Evolutionary conservation across 768 basidiomycete genomes (phyloP).

Genomic region (Calvatia gigantea): DNA sequence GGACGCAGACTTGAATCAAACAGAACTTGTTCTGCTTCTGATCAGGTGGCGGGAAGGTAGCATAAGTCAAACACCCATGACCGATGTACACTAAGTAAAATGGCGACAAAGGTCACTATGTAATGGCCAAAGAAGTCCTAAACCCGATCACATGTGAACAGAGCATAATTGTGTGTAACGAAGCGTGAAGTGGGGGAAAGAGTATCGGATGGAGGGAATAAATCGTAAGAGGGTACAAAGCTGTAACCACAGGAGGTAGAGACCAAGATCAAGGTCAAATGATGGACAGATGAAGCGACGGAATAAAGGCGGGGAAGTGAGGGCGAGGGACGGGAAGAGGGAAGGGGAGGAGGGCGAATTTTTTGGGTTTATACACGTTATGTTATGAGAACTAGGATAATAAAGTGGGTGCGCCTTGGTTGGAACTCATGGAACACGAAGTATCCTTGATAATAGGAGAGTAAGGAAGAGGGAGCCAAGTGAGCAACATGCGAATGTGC

Average conservation of each 20-base stretch:
- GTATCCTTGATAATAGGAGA: slow-evolving; percentile 10
- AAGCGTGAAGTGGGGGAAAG: slow-evolving; percentile 13
- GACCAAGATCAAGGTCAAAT: slow-evolving; percentile 23
- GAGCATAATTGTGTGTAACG: slow-evolving; percentile 8
- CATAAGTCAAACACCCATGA: too few relatives aligned
- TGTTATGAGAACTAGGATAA: slow-evolving; percentile 11
- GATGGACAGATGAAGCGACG: slow-evolving; percentile 32
- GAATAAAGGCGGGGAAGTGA: slow-evolving; percentile 21
- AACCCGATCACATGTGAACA: slow-evolving; percentile 17
- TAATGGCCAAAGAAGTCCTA: slow-evolving; percentile 21
- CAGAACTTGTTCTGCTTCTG: too few relatives aligned
- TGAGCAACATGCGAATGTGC: slow-evolving; percentile 3
- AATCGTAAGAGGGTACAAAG: slow-evolving; percentile 15
- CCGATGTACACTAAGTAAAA: too few relatives aligned
- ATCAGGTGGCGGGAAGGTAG: too few relatives aligned
- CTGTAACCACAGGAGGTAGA: slow-evolving; percentile 4
- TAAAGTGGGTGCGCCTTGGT: slow-evolving; percentile 11
- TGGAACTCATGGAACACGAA: background rate
- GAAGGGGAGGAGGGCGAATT: background rate
- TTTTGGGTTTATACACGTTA: slow-evolving; percentile 4
- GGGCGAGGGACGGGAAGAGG: slow-evolving; percentile 20
- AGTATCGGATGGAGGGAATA: slow-evolving; percentile 16
- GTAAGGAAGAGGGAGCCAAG: slow-evolving; percentile 3
- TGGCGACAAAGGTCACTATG: too few relatives aligned
- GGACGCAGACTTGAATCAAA: too few relatives aligned